Percentiles rank a stretch among this genome's conserved stretches.
phyloP scores from a whole-genome alignment of 768 basidiomycete species.

The Udeniomyces megalosporus region DNA sequence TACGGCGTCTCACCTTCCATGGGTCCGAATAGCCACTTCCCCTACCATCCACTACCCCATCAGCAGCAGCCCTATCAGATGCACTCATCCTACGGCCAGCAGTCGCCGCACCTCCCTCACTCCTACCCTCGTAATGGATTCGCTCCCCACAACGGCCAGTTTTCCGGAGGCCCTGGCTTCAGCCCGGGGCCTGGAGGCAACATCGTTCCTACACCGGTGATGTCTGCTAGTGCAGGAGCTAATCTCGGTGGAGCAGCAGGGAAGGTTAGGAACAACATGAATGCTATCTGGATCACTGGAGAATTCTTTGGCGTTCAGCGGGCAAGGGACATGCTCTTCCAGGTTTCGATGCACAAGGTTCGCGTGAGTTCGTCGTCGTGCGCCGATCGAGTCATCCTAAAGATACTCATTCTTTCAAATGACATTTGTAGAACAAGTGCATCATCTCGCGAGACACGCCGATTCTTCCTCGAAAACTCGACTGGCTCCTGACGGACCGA shows the following conservation, averaged over 20 bases:
- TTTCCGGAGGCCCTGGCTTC: too few species aligned
- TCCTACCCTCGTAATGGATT: too few species aligned
- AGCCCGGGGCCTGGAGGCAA: too few species aligned
- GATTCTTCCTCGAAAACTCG: slow-evolving; percentile 85
- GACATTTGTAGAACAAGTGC: slow-evolving; percentile 62
- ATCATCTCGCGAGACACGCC: slow-evolving; percentile 86
- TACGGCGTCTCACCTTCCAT: not conserved
- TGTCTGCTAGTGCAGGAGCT: too few species aligned
- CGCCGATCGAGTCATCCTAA: not conserved
- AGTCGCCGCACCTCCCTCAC: too few species aligned
- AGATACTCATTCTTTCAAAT: not conserved
- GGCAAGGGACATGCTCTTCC: slow-evolving; percentile 85
- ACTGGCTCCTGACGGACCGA: slow-evolving; percentile 98
- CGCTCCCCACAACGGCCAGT: too few species aligned
- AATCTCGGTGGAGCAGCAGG: not conserved
- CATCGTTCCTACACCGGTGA: too few species aligned
- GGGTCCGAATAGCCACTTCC: not conserved
- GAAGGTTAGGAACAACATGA: slow-evolving; percentile 44
- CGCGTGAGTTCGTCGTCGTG: slow-evolving; percentile 17
- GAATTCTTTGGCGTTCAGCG: slow-evolving; percentile 93
- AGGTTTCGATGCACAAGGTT: slow-evolving; percentile 74
- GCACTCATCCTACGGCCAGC: too few species aligned
- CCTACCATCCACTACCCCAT: not conserved
- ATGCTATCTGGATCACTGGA: slow-evolving; percentile 88
- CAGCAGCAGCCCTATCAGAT: too few species aligned